These are phyloP conservation scores for Symbiotaphrina buchneri DNA, from an alignment of 495 filamentous ascomycete genomes.

Conservation along the genomic window DNA sequence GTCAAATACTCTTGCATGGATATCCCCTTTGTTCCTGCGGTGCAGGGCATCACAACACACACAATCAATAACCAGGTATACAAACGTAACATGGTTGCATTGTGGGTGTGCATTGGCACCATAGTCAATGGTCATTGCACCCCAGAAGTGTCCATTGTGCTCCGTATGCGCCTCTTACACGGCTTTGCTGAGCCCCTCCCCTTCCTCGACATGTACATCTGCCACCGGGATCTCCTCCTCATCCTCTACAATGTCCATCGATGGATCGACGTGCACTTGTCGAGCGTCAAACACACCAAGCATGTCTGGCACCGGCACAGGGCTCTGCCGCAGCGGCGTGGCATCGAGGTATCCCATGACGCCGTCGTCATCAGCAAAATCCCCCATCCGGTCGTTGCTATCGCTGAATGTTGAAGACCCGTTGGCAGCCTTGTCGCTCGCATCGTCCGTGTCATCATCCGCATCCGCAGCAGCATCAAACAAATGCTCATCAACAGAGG, in stretches of 20 bases:
- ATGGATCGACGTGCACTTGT: background rate
- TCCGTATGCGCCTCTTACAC: too few species aligned
- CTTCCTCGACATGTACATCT: constrained; percentile 4
- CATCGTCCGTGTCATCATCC: constrained; percentile 1
- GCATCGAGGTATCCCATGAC: background rate
- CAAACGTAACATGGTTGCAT: too few species aligned
- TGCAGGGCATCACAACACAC: too few species aligned
- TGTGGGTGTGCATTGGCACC: too few species aligned
- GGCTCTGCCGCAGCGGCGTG: background rate
- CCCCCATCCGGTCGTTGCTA: constrained; percentile 3
- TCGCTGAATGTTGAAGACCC: constrained; percentile 1
- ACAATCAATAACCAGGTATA: too few species aligned
- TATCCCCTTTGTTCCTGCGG: too few species aligned
- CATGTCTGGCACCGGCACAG: background rate
- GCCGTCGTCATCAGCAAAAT: constrained; percentile 6
- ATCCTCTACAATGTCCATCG: constrained; percentile 1
- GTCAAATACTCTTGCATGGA: too few species aligned
- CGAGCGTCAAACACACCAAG: background rate
- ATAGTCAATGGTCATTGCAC: too few species aligned
- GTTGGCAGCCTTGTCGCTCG: constrained; percentile 3
- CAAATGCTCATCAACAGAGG: background rate
- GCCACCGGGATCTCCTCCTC: constrained; percentile 2
- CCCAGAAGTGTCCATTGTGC: too few species aligned
- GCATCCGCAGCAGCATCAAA: constrained; percentile 2
- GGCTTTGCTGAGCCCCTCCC: too few species aligned